Conservation (phyloP, 495 filamentous ascomycete genomes). For the Pyrenula aspistea region DNA sequence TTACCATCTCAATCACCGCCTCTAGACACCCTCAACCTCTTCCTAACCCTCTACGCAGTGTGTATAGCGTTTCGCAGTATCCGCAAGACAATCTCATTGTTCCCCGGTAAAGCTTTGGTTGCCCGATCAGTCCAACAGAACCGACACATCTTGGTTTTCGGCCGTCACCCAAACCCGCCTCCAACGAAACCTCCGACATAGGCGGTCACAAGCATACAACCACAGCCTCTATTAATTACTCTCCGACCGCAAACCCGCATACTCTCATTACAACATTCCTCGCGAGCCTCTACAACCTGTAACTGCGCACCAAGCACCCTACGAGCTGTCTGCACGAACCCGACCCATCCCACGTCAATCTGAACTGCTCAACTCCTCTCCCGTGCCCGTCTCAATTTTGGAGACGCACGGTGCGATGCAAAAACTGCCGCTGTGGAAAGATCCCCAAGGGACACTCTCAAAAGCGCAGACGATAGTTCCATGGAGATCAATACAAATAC, state of each 20-base stretch:
- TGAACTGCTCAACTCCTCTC: not conserved
- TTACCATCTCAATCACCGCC: not conserved
- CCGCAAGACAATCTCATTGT: not conserved
- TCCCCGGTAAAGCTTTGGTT: not conserved
- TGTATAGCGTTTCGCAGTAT: not conserved
- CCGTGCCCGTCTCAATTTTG: not conserved
- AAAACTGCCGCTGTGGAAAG: slow-evolving; percentile 34
- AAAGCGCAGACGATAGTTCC: slow-evolving; percentile 33
- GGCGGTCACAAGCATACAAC: not conserved
- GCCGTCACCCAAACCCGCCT: not conserved
- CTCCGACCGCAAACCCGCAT: not conserved
- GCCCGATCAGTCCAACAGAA: not conserved
- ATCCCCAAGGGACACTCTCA: slow-evolving; percentile 33
- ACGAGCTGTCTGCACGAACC: not conserved
- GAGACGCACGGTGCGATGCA: not conserved
- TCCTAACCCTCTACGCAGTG: not conserved
- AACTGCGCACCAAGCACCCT: not conserved
- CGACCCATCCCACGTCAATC: not conserved
- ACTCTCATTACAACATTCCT: not conserved
- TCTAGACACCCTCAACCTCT: not conserved
- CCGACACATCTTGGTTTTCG: not conserved
- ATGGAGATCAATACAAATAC: slow-evolving; percentile 37
- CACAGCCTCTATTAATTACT: not conserved
- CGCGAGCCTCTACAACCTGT: not conserved
- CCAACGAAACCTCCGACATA: not conserved